Percentiles rank a stretch among this genome's conserved stretches.
These are phyloP conservation scores for Termitomyces sp. DNA, from an alignment of 768 basidiomycete genomes.

Conservation along the genomic window DNA sequence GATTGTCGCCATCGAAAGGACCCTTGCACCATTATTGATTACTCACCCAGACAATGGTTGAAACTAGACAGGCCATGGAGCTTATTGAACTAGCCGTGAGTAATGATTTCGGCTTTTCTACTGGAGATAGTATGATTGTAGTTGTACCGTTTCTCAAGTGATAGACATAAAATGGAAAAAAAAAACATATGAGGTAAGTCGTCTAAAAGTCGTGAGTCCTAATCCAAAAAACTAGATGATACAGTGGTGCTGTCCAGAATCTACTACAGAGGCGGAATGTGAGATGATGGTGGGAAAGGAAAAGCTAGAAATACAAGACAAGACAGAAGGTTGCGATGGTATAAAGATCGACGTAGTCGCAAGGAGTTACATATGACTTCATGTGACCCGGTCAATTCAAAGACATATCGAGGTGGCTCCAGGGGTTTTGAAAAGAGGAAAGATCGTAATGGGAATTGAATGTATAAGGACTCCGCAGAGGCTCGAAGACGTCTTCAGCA, in stretches of 20 bases:
- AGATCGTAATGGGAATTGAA: slow-evolving; percentile 1
- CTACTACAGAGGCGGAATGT: neutral
- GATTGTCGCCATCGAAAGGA: too few relatives aligned
- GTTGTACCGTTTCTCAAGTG: neutral
- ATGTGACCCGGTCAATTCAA: neutral
- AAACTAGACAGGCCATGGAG: too few relatives aligned
- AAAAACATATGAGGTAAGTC: neutral
- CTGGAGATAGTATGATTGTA: too few relatives aligned
- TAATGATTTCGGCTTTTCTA: too few relatives aligned
- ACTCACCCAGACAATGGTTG: too few relatives aligned
- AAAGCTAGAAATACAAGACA: neutral
- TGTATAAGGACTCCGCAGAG: neutral
- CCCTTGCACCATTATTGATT: too few relatives aligned
- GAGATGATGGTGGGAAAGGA: neutral
- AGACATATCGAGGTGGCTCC: slow-evolving; percentile 1
- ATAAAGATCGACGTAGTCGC: neutral
- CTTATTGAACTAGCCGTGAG: too few relatives aligned
- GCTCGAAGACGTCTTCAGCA: slow-evolving; percentile 3
- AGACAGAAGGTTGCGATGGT: neutral
- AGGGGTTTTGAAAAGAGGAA: slow-evolving; percentile 2
- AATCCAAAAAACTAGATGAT: neutral
- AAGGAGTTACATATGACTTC: neutral
- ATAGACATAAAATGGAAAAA: neutral
- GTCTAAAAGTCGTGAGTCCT: neutral
- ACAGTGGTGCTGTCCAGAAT: neutral